A percentile compares a stretch with the other conserved stretches of the same genome.
These are phyloP conservation scores for Lophiostoma macrostomum DNA, from an alignment of 495 filamentous ascomycete species.

Conservation along the genomic window DNA sequence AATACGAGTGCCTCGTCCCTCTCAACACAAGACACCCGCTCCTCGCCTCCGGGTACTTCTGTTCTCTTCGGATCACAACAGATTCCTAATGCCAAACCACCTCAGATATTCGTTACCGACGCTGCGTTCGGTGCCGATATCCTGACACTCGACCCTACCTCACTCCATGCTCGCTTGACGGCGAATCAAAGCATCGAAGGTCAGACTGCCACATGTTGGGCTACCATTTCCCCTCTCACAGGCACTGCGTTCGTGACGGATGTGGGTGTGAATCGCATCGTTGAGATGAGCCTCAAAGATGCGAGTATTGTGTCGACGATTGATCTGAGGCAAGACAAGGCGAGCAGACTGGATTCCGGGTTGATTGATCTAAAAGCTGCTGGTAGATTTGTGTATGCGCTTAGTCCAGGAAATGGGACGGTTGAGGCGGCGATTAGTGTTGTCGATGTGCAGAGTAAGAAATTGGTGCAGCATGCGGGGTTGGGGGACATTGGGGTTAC, in stretches of 20 bases:
- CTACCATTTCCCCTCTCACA: slow-evolving; percentile 42
- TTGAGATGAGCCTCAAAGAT: slow-evolving; percentile 50
- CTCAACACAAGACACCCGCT: slow-evolving; percentile 30
- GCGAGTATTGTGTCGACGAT: slow-evolving; percentile 44
- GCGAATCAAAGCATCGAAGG: slow-evolving; percentile 41
- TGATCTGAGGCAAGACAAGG: slow-evolving; percentile 40
- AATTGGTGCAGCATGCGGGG: slow-evolving; percentile 30
- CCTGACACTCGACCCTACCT: slow-evolving; percentile 41
- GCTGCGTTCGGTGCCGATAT: slow-evolving; percentile 53
- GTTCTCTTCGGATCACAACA: slow-evolving; percentile 54
- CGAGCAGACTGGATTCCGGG: slow-evolving; percentile 46
- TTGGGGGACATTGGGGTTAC: slow-evolving; percentile 18
- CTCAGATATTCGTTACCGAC: slow-evolving; percentile 52
- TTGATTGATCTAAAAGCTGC: slow-evolving; percentile 53
- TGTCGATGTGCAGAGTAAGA: slow-evolving; percentile 46
- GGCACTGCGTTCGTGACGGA: slow-evolving; percentile 55
- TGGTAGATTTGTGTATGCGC: slow-evolving; percentile 54
- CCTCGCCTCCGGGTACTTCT: slow-evolving; percentile 44
- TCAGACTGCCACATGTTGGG: slow-evolving; percentile 59
- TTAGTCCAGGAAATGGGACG: slow-evolving; percentile 52
- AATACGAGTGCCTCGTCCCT: too few species aligned
- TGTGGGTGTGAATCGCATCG: slow-evolving; percentile 48
- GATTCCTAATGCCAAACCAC: slow-evolving; percentile 41
- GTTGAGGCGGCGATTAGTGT: slow-evolving; percentile 48
- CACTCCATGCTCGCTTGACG: neutral